A percentile compares a stretch with the other conserved stretches of the same genome.
Conservation (phyloP, 176 grass and related monocot genomes). For the Poa pratensis region DNA sequence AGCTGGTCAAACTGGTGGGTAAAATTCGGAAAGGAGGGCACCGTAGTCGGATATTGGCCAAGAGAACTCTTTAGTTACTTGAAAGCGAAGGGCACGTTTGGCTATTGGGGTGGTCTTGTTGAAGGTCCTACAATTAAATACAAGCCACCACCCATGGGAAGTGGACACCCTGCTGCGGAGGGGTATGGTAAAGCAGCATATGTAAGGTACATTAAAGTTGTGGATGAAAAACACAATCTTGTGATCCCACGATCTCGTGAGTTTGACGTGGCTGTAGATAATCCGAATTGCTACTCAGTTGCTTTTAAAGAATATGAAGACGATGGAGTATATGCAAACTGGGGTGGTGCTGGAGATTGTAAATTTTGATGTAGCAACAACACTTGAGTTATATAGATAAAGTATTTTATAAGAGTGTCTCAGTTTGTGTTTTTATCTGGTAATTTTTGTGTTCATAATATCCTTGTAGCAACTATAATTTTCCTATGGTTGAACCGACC, state of each 20-base stretch:
- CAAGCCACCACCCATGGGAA: slow-evolving; percentile 23
- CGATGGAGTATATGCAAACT: background rate
- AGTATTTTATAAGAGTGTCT: background rate
- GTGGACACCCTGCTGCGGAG: slow-evolving; percentile 8
- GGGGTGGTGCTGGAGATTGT: slow-evolving; percentile 15
- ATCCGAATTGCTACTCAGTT: slow-evolving; percentile 21
- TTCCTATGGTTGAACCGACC: background rate
- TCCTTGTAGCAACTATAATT: background rate
- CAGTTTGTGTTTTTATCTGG: background rate
- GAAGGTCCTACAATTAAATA: slow-evolving; percentile 8
- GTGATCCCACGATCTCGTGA: background rate
- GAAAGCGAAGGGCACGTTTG: background rate
- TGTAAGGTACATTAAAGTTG: slow-evolving; percentile 1
- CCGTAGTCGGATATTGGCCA: slow-evolving; percentile 14
- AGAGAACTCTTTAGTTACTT: background rate
- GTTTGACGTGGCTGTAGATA: background rate
- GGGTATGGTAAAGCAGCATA: background rate
- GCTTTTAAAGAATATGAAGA: background rate
- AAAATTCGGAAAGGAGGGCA: background rate
- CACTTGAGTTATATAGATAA: background rate
- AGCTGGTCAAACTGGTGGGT: slow-evolving; percentile 9
- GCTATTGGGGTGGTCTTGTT: slow-evolving; percentile 22
- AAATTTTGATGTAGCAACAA: background rate
- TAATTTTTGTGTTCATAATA: background rate
- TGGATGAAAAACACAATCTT: background rate